Base-by-base conservation (phyloP, 1,284 basidiomycete species). In the Pholiota adiposa region DNA sequence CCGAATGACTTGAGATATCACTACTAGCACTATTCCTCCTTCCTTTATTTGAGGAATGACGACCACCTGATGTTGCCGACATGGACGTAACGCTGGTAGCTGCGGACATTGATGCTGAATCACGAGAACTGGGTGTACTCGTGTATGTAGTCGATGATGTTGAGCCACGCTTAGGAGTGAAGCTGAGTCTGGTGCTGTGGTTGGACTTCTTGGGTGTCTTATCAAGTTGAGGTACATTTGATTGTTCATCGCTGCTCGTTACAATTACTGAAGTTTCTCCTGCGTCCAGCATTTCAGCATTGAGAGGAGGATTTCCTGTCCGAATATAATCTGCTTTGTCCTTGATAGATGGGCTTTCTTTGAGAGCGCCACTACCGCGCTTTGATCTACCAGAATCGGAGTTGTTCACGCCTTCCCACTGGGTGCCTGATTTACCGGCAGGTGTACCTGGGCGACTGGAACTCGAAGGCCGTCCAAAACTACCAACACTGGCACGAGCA, bases 141-240 rank as follows among this genome's bases (percentile, higher is more conserved):
- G 88, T 85, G 73, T 92, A 89, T 51, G 86, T 94, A 25, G 94
- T 92, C 1, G 94, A 96, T 2, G 93, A 95, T 21, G 90, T 87
- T 12, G 95, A 97, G 59, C 90, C 90, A 55, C 94, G 89, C 75
- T 97, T 96, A 27, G 86, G 83, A 23, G 85, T 88, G 73, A 90
- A 88, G 71, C 88, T 92, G 52, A 87, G 79, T 56, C 90, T 84
- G 56, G 84, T 77, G 67, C 79, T 79, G 33, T 80, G 71, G 43
- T 76, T 72, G 44, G 81, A 71, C 73, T 90, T 92, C 79, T 85
- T 90, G 8, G 83, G 78, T 16, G 85, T 83, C 77, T 87, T 89
- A 52, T 92, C 89, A 53, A 77, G 75, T 19, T 75, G 69, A 36
- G 75, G 76, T 63, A 71, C 71, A 59, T 68, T 73, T 54, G 72